phyloP scores from a whole-genome alignment of 2,329 filamentous ascomycete species.

The Pyricularia sp. region DNA sequence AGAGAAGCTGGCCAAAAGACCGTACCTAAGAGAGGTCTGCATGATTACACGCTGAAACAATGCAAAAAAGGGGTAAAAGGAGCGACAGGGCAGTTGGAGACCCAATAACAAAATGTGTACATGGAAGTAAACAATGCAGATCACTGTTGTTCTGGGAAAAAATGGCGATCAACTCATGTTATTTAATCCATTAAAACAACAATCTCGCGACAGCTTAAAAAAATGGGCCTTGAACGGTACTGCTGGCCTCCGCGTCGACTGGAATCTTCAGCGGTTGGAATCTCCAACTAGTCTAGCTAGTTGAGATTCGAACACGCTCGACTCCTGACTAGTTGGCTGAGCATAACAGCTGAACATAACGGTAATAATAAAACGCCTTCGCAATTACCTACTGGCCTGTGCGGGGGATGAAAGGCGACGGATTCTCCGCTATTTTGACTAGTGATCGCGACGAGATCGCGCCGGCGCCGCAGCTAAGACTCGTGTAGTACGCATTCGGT shows the following conservation, averaged over 20 bases:
- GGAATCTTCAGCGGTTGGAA: neutral
- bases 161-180: neutral
- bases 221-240: too few species aligned
- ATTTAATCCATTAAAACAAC: neutral
- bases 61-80: neutral
- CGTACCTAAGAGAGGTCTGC: neutral
- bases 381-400: neutral
- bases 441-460: neutral
- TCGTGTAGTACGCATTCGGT: neutral
- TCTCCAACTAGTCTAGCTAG: neutral
- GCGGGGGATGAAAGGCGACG: neutral
- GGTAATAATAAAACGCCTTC: neutral
- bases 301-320: neutral
- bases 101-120: neutral
- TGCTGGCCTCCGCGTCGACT: neutral
- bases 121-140: neutral
- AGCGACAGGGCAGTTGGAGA: neutral
- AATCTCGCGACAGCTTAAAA: neutral
- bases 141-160: neutral
- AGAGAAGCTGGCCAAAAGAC: neutral
- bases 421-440: neutral
- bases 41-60: neutral
- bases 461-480: neutral
- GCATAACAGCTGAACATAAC: neutral
- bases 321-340: neutral